Evolutionary conservation across 768 basidiomycete species (phyloP).

Genomic region (Boletus reticulatus): DNA sequence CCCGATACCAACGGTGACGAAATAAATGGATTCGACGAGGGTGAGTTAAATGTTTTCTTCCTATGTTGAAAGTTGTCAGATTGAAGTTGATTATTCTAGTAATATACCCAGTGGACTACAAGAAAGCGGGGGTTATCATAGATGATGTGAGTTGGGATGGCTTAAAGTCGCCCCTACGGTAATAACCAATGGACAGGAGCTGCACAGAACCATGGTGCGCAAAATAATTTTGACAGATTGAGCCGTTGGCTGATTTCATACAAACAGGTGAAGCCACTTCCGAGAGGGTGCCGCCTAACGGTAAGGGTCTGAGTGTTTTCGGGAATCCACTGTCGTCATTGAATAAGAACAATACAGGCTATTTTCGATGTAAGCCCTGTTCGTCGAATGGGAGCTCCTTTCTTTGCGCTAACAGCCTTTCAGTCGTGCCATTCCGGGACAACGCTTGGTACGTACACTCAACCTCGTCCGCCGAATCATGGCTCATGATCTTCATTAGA

Average conservation of each 20-base stretch:
- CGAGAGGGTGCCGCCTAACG: conserved; percentile 66
- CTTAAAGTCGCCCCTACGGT: neutral
- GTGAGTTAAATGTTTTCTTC: conserved; percentile 29
- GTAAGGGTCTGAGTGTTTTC: conserved; percentile 21
- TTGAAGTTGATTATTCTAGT: conserved; percentile 37
- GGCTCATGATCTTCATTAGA: conserved; percentile 12
- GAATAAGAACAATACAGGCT: conserved; percentile 21
- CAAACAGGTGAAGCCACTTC: conserved; percentile 49
- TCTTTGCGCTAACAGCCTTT: neutral
- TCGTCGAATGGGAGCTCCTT: neutral
- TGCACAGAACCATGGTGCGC: conserved; percentile 27
- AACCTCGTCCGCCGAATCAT: neutral
- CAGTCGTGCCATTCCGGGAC: conserved; percentile 51
- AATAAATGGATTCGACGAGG: conserved; percentile 77
- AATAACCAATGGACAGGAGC: conserved; percentile 24
- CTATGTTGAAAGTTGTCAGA: neutral
- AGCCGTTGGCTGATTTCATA: neutral
- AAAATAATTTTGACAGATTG: neutral
- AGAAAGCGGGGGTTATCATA: conserved; percentile 71
- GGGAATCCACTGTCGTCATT: neutral
- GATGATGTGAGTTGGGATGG: conserved; percentile 57
- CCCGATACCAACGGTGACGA: conserved; percentile 77
- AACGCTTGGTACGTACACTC: conserved; percentile 36
- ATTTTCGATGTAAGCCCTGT: conserved; percentile 46
- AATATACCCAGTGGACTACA: conserved; percentile 89